Base-by-base conservation (phyloP, 164 flowering plant genomes). In the Akebia trifoliata region DNA sequence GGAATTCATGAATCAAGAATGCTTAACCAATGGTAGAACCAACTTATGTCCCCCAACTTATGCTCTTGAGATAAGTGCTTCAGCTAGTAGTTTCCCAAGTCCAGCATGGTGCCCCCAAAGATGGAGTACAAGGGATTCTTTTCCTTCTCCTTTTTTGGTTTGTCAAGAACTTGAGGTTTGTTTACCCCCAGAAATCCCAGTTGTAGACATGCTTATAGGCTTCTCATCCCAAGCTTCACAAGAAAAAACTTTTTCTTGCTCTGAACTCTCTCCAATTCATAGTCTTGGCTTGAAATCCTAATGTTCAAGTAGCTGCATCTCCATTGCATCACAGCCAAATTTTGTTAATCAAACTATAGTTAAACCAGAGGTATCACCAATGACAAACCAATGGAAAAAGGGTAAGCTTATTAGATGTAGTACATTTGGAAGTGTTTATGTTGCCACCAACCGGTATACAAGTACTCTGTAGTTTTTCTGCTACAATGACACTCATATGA, bases 341-440 rank as follows among this genome's bases (percentile, higher is more conserved):
- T 66, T 74, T 18, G 37, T 56, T 63, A 72, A 74, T 54, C 84
- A 70, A 59, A 54, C 53, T 47, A 45, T 59, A 30, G 22, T 60
- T 28, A 81, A 67, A 63, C 63, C 76, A 15, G 85, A 83, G 52
- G 9, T 65, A 9, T 48, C 64, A 60, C 73, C 81, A n/a, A 64
- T 72, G 65, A 72, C 69, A 20, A 51, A 64, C 45, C 81, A 78
- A 46, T 92, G 98, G 98, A 77, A 80, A 47, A 92, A 92, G 56
- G 95, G 95, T 54, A 87, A 85, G 81, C 93, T 84, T 43, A 89
- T 92, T 75, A 96, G 98, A 4, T 82, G 93, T 50, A 96, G 98
- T 38, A 89, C 98, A 17, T 92, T 86, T 78, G 98, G 98, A 64
- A 82, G 85, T 69, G 98, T 89, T 59, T 92, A 81, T 75, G 83